Percentiles rank a stretch among this genome's conserved stretches.
Evolutionary conservation across 1,139 yeast species (phyloP).

Genomic region (Candida sp.): DNA sequence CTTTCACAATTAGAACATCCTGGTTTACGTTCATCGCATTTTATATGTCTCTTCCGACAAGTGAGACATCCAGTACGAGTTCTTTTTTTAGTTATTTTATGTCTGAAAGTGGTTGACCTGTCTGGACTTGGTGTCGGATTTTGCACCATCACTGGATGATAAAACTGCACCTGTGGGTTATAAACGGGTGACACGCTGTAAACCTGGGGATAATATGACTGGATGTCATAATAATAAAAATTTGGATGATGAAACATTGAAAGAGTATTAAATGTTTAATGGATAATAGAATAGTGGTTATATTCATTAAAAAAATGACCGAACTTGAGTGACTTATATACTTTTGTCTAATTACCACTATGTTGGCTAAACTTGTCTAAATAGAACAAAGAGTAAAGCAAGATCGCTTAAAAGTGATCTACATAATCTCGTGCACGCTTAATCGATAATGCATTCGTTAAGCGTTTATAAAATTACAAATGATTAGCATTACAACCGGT

Average conservation of each 20-base stretch:
- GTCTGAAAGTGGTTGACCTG: conserved; percentile 12
- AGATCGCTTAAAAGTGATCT: neutral
- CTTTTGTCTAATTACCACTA: neutral
- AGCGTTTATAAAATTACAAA: neutral
- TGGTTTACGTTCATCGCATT: conserved; percentile 76
- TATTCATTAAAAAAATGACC: too few species aligned
- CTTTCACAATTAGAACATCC: conserved; percentile 71
- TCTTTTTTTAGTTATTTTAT: conserved; percentile 45
- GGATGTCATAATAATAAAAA: neutral
- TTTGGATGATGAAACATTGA: neutral
- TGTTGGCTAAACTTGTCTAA: neutral
- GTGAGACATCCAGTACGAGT: conserved; percentile 78
- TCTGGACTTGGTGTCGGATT: neutral
- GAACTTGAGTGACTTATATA: neutral
- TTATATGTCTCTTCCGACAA: conserved; percentile 67
- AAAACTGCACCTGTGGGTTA: conserved; percentile 1
- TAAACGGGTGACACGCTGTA: neutral
- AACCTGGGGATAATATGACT: neutral
- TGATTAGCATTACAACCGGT: neutral
- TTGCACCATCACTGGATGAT: neutral
- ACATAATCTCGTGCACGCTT: neutral
- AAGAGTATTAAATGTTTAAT: too few species aligned
- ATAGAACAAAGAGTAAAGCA: neutral
- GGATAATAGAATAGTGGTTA: too few species aligned
- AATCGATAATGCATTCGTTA: neutral